Evolutionary conservation across 106 monocot genomes (phyloP), one percentile per base, ranked within the genome.

Genomic region (Xerophyta viscosa): DNA sequence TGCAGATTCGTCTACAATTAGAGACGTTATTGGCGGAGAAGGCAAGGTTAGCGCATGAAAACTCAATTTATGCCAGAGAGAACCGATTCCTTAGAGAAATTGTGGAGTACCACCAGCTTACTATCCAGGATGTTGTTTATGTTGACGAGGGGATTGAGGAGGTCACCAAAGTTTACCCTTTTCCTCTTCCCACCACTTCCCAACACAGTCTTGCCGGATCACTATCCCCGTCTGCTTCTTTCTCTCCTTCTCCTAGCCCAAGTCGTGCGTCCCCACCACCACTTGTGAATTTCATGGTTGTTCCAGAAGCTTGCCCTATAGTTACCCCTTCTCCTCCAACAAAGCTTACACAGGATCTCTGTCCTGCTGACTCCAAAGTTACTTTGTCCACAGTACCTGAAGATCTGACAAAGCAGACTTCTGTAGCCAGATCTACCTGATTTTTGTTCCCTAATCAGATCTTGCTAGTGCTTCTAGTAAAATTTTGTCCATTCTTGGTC

Each of bases 1-100:
- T 57, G 28, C 76, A 87, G 92, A 87, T 92, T 61, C 52, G 87
- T 17, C 59, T 80, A 24, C 92, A 92, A 30, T 57, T 92, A 37
- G 92, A 92, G 68, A 92, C 92, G 39, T 61, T 92, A 29, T 43
- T 92, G 41, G 83, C 71, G 5, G 92, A 92, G 67, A 92, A 92
- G 68, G 71, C 76, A 19, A 64, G 87, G 41, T 31, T 92, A 15
- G 86, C 83, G 12, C 73, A 83, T 29, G 87, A 92, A 56, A 92
- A 92, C 50, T 71, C 83, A 0, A 37, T 75, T 6, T 80, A 92
- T 26, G 73, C 87, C 27, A 69, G 92, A 10, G 92, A 92, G 60
- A 92, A 87, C 46, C 73, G 83, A 18, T 87, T 92, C 74, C 71
- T 92, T 26, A 69, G 87, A 49, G 92, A 92, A 62, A 83, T 92